phyloP scores from a whole-genome alignment of 805 yeast genomes.

The Hanseniaspora occidentalis region DNA sequence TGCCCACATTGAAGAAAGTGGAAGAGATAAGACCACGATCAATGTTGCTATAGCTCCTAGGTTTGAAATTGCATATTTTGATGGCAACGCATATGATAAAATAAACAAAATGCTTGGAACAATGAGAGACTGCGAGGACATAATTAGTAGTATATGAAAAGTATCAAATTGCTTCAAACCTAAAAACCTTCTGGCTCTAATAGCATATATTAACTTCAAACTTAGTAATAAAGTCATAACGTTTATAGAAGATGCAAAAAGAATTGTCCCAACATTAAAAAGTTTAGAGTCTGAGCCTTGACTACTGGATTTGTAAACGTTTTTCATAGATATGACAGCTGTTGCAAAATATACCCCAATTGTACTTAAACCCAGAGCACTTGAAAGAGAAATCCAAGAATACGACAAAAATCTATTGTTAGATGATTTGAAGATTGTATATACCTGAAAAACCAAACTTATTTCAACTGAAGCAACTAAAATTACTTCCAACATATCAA shows the following conservation, averaged over 20 bases:
- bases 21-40: constrained; percentile 59
- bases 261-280: constrained; percentile 41
- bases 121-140: constrained; percentile 71
- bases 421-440: constrained; percentile 54
- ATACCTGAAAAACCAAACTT: constrained; percentile 61
- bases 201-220: constrained; percentile 54
- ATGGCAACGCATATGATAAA: constrained; percentile 32
- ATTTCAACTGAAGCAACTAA: constrained; percentile 48
- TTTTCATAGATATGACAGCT: constrained; percentile 32
- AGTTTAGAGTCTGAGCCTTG: constrained; percentile 25
- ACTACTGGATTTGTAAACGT: constrained; percentile 20
- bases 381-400: constrained; percentile 27
- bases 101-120: constrained; percentile 64
- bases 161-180: constrained; percentile 79
- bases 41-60: constrained; percentile 43
- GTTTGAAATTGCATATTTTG: constrained; percentile 24
- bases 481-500: constrained; percentile 47
- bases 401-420: constrained; percentile 32
- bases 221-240: constrained; percentile 48
- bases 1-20: constrained; percentile 86
- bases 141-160: constrained; percentile 66
- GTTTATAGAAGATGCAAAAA: constrained; percentile 59
- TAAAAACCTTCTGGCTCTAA: constrained; percentile 55
- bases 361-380: constrained; percentile 39
- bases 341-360: constrained; percentile 46